Base-by-base conservation (phyloP, 345 rosid species). In the Acer negundo region DNA sequence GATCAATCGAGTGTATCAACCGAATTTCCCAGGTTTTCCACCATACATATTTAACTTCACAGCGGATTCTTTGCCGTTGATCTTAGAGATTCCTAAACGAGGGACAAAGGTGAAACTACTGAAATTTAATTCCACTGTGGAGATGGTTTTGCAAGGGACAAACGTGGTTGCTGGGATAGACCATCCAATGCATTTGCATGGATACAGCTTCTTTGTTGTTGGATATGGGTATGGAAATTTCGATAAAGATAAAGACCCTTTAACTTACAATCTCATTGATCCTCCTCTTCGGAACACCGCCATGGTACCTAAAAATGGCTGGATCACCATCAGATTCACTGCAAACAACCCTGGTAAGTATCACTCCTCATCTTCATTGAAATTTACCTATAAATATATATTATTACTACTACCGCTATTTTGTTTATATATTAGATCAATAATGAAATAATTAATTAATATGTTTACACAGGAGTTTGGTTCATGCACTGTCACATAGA, bases 401-500 rank as follows among this genome's bases (percentile, higher is more conserved):
- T 28, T 2, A 28, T 28, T 28, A 28, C 31, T 28, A 28, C 31
- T 28, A 28, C 31, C 3, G 31, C 3, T 46, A 8, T 22, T 42
- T 9, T 42, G 6, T 42, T 42, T 7, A 42, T 42, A 42, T 4
- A 42, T 42, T 42, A 42, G 46, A 42, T 42, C 49, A 10, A 19
- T 66, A 38, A 17, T 38, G n/a, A 66, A 0, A n/a, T 26, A 7
- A 1, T 19, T 65, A 24, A 9, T 62, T 59, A 4, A 44, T 31
- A 10, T 77, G n/a, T 5, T 56, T 20, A 24, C 13, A 62, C 80
- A 87, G 88, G 90, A 24, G 90, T 87, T 31, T 87, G 90, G 90
- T 87, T 77, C 66, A 46, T 87, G 90, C 90, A 87, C 67, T 87
- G 85, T 24, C 90, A 85, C 65, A 62, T 82, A 9, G 88, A 87